phyloP scores from a whole-genome alignment of 1,284 basidiomycete genomes.

The Phlebopus sp. region DNA sequence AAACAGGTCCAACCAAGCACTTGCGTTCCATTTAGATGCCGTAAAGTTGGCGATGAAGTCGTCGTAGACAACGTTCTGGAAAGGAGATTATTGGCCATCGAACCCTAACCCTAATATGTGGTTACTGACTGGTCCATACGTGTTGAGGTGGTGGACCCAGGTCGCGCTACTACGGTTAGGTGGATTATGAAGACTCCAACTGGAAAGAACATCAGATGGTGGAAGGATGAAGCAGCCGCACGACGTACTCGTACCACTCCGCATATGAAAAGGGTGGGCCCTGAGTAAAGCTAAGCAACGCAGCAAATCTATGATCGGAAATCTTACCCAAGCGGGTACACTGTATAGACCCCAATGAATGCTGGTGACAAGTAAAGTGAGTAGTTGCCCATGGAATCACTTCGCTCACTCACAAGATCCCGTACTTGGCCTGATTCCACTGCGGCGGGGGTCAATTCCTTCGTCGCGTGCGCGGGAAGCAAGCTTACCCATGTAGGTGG shows the following conservation, averaged over 20 bases:
- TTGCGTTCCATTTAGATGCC: constrained; percentile 50
- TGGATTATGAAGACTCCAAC: constrained; percentile 42
- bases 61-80: constrained; percentile 51
- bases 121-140: constrained; percentile 42
- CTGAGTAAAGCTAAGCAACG: constrained; percentile 18
- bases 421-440: constrained; percentile 53
- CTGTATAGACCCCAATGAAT: constrained; percentile 61
- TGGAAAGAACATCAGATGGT: constrained; percentile 12
- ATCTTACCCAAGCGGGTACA: constrained; percentile 45
- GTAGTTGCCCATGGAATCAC: neutral
- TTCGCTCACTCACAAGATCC: constrained; percentile 49
- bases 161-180: constrained; percentile 37
- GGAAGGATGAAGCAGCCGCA: neutral
- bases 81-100: neutral
- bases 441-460: constrained; percentile 12
- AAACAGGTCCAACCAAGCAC: constrained; percentile 53
- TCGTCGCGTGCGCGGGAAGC: neutral
- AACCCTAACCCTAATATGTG: neutral
- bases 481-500: constrained; percentile 48
- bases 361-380: constrained; percentile 20
- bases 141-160: constrained; percentile 49
- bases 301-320: neutral
- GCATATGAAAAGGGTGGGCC: constrained; percentile 43
- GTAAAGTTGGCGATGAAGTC: constrained; percentile 57
- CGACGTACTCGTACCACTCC: constrained; percentile 53